Evolutionary conservation across 345 rosid species (phyloP).

Genomic region (Erodium maritimum): DNA sequence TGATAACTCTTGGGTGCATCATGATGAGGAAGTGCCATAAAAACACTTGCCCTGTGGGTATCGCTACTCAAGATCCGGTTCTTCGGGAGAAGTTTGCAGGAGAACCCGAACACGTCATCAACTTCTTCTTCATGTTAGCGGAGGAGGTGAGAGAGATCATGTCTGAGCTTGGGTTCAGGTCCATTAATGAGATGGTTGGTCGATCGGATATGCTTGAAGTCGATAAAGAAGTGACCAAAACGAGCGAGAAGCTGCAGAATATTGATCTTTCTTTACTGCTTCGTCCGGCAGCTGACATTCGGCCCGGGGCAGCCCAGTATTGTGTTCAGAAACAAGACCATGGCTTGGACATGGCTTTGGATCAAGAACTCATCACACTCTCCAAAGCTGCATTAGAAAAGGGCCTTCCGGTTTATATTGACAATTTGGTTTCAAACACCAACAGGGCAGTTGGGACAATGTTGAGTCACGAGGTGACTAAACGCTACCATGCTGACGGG

Average conservation of each 20-base stretch:
- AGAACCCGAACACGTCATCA: slow-evolving; percentile 96
- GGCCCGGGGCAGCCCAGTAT: slow-evolving; percentile 89
- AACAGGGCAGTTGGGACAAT: slow-evolving; percentile 99
- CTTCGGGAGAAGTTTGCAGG: slow-evolving; percentile 98
- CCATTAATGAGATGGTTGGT: slow-evolving; percentile 85
- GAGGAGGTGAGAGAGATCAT: slow-evolving; percentile 97
- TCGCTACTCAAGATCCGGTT: slow-evolving; percentile 99
- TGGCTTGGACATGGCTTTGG: slow-evolving; percentile 91
- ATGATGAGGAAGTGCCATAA: slow-evolving; percentile 99
- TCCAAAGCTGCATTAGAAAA: slow-evolving; percentile 74
- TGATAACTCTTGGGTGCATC: slow-evolving; percentile 95
- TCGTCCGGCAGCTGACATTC: slow-evolving; percentile 85
- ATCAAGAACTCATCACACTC: slow-evolving; percentile 50
- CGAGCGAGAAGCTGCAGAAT: slow-evolving; percentile 75
- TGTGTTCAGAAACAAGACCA: slow-evolving; percentile 96
- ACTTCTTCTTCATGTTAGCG: slow-evolving; percentile 96
- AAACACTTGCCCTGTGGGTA: slow-evolving; percentile 98
- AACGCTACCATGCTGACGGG: slow-evolving; percentile 68
- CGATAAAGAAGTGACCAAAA: slow-evolving; percentile 66
- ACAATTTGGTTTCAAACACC: slow-evolving; percentile 68
- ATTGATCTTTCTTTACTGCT: slow-evolving; percentile 81
- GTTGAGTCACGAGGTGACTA: slow-evolving; percentile 98
- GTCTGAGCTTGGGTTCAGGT: slow-evolving; percentile 82
- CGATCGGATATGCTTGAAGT: slow-evolving; percentile 98
- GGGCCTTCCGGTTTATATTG: slow-evolving; percentile 72